A percentile compares a stretch with the other conserved stretches of the same genome.
These are phyloP conservation scores for Gastrodia elata DNA, from an alignment of 106 monocot genomes.

Conservation along the genomic window DNA sequence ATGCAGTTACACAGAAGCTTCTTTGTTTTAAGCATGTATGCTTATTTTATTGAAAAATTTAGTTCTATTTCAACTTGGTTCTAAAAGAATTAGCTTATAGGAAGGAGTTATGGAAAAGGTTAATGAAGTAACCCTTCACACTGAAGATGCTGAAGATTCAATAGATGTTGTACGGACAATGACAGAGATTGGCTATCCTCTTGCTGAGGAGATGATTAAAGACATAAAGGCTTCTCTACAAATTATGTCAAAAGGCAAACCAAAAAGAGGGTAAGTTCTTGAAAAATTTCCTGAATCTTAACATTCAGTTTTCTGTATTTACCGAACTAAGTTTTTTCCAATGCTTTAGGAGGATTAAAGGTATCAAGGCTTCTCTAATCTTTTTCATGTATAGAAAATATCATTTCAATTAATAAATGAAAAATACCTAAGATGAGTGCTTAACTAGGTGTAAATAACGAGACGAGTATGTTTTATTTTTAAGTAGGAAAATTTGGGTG, in stretches of 20 bases:
- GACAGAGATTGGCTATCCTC: constrained; percentile 61
- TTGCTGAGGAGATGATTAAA: constrained; percentile 80
- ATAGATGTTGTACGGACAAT: constrained; percentile 63
- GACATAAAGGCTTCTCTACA: constrained; percentile 71
- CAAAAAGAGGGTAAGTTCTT: constrained; percentile 55
- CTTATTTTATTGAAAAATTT: not conserved
- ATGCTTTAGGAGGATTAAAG: too few relatives aligned
- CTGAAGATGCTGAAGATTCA: constrained; percentile 92
- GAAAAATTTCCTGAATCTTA: not conserved
- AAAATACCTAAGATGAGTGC: too few relatives aligned
- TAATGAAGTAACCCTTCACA: constrained; percentile 61
- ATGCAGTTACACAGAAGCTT: not conserved
- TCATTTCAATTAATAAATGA: too few relatives aligned
- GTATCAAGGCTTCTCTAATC: too few relatives aligned
- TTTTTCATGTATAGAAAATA: too few relatives aligned
- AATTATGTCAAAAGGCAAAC: constrained; percentile 54
- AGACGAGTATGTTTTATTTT: too few relatives aligned
- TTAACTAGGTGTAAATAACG: too few relatives aligned
- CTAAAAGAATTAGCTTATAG: constrained; percentile 15
- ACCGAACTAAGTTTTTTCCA: too few relatives aligned
- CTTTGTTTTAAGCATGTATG: not conserved
- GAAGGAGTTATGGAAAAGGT: constrained; percentile 54
- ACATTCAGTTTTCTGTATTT: too few relatives aligned
- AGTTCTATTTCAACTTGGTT: not conserved
- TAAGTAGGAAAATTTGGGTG: too few relatives aligned